Conservation (phyloP, 2,329 filamentous ascomycete genomes). For the Colletotrichum camelliae region DNA sequence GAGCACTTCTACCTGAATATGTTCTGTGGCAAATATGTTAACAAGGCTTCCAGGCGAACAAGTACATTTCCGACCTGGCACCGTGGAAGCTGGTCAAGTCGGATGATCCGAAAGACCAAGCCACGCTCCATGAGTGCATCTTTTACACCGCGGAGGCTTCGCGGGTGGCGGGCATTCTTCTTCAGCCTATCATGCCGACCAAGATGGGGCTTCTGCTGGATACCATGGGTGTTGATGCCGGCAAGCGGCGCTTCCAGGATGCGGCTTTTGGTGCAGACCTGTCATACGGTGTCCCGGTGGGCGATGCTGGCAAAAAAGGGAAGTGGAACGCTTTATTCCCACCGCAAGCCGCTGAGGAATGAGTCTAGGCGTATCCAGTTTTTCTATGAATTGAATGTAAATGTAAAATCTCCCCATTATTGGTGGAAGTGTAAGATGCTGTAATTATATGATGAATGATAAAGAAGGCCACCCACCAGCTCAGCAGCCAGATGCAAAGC, state of each 20-base stretch:
- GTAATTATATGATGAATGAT: neutral
- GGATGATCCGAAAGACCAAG: slow-evolving; percentile 35
- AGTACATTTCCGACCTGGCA: slow-evolving; percentile 59
- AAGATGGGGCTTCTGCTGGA: slow-evolving; percentile 78
- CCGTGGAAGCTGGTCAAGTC: slow-evolving; percentile 70
- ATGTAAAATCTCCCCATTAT: neutral
- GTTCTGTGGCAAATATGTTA: neutral
- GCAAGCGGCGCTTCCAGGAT: slow-evolving; percentile 66
- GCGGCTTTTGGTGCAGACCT: slow-evolving; percentile 69
- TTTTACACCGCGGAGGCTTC: slow-evolving; percentile 78
- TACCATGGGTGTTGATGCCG: slow-evolving; percentile 72
- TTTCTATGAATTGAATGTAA: neutral
- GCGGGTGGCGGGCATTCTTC: slow-evolving; percentile 79
- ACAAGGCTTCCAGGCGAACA: slow-evolving; percentile 40
- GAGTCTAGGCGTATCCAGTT: neutral
- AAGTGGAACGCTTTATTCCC: slow-evolving; percentile 9
- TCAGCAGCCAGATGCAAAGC: neutral
- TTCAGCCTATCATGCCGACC: slow-evolving; percentile 89
- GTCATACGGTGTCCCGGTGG: slow-evolving; percentile 63
- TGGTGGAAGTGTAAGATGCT: neutral
- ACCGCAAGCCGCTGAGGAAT: neutral
- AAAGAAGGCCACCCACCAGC: neutral
- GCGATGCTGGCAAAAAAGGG: neutral
- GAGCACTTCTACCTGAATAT: slow-evolving; percentile 9
- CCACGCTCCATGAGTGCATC: slow-evolving; percentile 63